These are phyloP conservation scores for Psilocybe tampanensis DNA, from an alignment of 768 basidiomycete species.

Conservation along the genomic window DNA sequence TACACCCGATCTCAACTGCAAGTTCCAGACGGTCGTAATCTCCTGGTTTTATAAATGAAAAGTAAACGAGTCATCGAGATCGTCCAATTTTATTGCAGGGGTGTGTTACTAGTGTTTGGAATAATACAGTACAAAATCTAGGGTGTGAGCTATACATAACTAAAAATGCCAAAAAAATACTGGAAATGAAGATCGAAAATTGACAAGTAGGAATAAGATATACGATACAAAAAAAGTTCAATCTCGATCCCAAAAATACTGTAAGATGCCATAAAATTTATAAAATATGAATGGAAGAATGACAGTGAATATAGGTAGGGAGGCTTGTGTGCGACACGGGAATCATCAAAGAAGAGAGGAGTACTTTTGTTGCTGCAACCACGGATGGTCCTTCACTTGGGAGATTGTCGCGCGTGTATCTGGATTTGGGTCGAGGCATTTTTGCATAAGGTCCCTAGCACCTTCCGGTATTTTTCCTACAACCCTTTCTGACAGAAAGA, in stretches of 20 bases:
- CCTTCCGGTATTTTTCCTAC: slow-evolving; percentile 41
- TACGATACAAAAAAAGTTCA: slow-evolving; percentile 8
- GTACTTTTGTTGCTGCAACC: slow-evolving; percentile 47
- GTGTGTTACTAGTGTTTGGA: not conserved
- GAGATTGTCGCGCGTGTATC: slow-evolving; percentile 76
- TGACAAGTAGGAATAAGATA: not conserved
- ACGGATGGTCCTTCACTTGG: slow-evolving; percentile 83
- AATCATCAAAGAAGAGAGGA: slow-evolving; percentile 1
- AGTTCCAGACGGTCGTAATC: not conserved
- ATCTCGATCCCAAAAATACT: slow-evolving; percentile 8
- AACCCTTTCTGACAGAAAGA: slow-evolving; percentile 49
- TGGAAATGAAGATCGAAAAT: not conserved
- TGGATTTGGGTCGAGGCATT: slow-evolving; percentile 87
- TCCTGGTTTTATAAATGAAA: not conserved
- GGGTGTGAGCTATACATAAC: slow-evolving; percentile 4
- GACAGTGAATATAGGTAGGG: slow-evolving; percentile 1
- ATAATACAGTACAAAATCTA: slow-evolving; percentile 2
- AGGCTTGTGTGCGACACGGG: not conserved
- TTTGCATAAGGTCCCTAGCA: slow-evolving; percentile 65
- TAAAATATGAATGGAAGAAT: slow-evolving; percentile 1
- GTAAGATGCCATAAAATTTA: slow-evolving; percentile 8
- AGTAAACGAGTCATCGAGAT: not conserved
- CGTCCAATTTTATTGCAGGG: not conserved
- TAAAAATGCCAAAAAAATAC: too few species aligned
- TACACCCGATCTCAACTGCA: not conserved